Base-by-base conservation (phyloP, 306 rosid genomes). In the Pyrus bretschneideri region DNA sequence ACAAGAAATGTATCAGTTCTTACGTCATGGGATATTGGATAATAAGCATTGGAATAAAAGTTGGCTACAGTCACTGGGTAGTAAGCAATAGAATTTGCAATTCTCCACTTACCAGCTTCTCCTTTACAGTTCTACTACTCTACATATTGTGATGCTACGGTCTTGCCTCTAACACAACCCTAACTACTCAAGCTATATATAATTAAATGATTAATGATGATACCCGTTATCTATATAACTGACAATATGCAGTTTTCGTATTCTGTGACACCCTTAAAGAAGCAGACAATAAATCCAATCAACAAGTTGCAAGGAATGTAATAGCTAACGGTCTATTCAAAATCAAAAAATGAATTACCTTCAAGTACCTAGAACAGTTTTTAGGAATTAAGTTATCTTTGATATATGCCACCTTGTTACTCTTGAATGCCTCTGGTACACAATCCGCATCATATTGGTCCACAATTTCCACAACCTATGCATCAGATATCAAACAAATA, bases 381-480 rank as follows among this genome's bases (percentile, higher is more conserved):
- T 95, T 95, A 44, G 88, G 46, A 44, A 87, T 72, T 55, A 89
- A 90, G 82, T 78, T 83, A 85, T 92, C 89, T 89, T 83, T 92
- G 38, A 92, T 89, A 76, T 88, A 95, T 46, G 87, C 90, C 76
- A 95, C 88, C 89, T 85, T 95, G 86, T 92, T 88, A 77, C 76
- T 87, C 85, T 78, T 89, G 74, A 76, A 86, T 67, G 79, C 86
- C 60, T 83, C 84, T 7, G 93, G 97, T 61, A 95, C 76, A 81
- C 97, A 95, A 15, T 89, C 92, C 78, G 78, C 75, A 82, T 95
- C 98, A 76, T 95, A 95, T 74, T 86, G 87, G 46, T 95, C 88
- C 72, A 89, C 93, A 80, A 95, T 81, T 90, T 95, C 97, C 81
- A 89, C 91, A 83, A 90, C 96, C 97, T 95, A 82, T 74, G 79